Conservation (phyloP, 208 protist genomes). For the Hexamita inflata region DNA sequence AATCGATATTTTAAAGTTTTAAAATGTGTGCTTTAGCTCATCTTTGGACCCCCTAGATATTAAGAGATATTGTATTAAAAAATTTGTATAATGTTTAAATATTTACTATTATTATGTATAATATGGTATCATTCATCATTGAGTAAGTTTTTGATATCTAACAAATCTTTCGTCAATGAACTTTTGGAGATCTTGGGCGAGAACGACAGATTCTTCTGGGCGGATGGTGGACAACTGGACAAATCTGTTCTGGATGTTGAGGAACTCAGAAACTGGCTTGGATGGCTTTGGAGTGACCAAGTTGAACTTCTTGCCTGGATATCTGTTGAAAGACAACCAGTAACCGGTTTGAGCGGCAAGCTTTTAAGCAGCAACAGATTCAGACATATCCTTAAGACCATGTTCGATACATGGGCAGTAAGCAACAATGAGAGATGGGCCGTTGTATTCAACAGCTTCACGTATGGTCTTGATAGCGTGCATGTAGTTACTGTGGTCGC, state of each 20-base stretch:
- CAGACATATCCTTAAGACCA: conserved; percentile 24
- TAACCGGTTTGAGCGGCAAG: conserved; percentile 47
- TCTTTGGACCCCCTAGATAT: no score
- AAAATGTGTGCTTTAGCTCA: no score
- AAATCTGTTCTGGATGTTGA: conserved; percentile 27
- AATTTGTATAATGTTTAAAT: no score
- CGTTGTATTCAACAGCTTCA: conserved; percentile 47
- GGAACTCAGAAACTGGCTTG: conserved; percentile 20
- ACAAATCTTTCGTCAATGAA: conserved; percentile 16
- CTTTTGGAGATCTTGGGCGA: not conserved
- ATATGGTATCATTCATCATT: no score
- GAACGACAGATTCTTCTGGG: not conserved
- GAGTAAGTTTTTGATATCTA: no score
- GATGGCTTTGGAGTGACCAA: not conserved
- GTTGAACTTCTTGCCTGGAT: not conserved
- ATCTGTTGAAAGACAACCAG: conserved; percentile 26
- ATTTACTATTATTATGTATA: no score
- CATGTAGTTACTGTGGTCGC: no score
- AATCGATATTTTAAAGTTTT: no score
- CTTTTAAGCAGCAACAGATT: conserved; percentile 25
- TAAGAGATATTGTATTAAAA: no score
- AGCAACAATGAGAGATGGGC: conserved; percentile 43
- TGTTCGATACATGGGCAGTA: conserved; percentile 51
- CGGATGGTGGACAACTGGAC: not conserved
- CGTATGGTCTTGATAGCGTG: conserved; percentile 39